These are phyloP conservation scores for Solanum pimpinellifolium DNA, from an alignment of 257 asterid genomes.

Conservation along the genomic window DNA sequence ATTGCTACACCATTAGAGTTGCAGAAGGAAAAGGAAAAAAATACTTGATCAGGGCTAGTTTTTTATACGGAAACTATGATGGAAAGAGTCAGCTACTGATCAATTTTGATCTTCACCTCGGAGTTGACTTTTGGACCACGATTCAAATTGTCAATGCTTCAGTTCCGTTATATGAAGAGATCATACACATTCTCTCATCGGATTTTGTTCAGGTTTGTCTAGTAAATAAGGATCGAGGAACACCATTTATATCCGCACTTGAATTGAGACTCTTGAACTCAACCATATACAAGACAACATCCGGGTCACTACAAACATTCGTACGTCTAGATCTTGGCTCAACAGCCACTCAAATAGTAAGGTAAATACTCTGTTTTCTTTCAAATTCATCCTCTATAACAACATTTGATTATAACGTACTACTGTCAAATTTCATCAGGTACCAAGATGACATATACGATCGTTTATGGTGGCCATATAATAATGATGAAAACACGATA, in stretches of 20 bases:
- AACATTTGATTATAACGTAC: no score
- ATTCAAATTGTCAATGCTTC: neutral
- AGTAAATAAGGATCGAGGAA: conserved; percentile 10
- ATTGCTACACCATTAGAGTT: neutral
- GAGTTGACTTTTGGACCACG: conserved; percentile 2
- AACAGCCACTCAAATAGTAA: neutral
- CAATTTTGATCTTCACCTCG: conserved; percentile 3
- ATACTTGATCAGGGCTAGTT: conserved; percentile 5
- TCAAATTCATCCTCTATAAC: neutral
- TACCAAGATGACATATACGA: neutral
- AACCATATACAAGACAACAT: neutral
- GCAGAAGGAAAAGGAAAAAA: neutral
- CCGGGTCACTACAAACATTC: neutral
- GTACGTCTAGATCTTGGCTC: neutral
- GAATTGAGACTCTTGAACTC: conserved; percentile 12
- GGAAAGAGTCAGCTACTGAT: neutral
- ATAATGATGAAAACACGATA: neutral
- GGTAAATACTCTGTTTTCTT: neutral
- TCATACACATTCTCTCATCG: conserved; percentile 14
- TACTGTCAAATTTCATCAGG: neutral
- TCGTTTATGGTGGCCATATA: neutral
- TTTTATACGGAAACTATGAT: conserved; percentile 13
- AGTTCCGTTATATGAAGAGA: neutral
- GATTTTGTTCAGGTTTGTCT: conserved; percentile 23
- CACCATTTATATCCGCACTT: conserved; percentile 24